These are phyloP conservation scores for Trypanosoma conorhini DNA, from an alignment of 208 protist species.

Conservation along the genomic window DNA sequence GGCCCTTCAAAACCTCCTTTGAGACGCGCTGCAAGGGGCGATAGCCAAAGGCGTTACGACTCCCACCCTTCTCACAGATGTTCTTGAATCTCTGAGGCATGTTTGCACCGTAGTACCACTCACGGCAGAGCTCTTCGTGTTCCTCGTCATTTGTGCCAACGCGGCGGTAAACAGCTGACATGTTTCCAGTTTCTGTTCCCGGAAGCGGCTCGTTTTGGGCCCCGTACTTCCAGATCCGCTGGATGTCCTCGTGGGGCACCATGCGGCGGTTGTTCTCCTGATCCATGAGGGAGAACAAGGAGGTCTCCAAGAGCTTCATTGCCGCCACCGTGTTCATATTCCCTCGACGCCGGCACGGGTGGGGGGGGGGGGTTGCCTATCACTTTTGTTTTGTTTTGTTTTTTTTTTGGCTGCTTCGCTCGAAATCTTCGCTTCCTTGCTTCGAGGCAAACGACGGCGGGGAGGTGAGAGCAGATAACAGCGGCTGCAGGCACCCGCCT, in stretches of 20 bases:
- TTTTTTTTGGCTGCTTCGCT: too few species aligned
- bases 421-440: too few species aligned
- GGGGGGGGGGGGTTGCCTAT: too few species aligned
- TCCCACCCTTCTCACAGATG: conserved; percentile 20
- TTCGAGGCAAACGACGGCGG: too few species aligned
- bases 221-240: conserved; percentile 37
- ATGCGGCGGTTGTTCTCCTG: conserved; percentile 33
- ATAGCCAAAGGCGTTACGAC: conserved; percentile 40
- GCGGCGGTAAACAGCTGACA: conserved; percentile 52
- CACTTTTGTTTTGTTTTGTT: too few species aligned
- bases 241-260: conserved; percentile 36
- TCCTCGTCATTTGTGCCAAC: conserved; percentile 30
- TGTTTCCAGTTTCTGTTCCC: conserved; percentile 33
- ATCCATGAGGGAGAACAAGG: conserved; percentile 45
- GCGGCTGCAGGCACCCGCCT: too few species aligned
- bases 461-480: too few species aligned
- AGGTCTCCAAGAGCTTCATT: conserved; percentile 42
- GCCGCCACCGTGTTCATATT: conserved; percentile 6
- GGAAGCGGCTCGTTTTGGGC: conserved; percentile 28
- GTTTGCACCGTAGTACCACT: conserved; percentile 29
- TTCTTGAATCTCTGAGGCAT: conserved; percentile 32
- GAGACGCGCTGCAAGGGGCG: conserved; percentile 32
- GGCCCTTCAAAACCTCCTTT: conserved; percentile 30
- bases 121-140: conserved; percentile 25
- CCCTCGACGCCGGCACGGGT: too few species aligned